Percentiles rank a stretch among this genome's conserved stretches.
Evolutionary conservation across 2,329 filamentous ascomycete species (phyloP).

Genomic region (Phoma sp.): DNA sequence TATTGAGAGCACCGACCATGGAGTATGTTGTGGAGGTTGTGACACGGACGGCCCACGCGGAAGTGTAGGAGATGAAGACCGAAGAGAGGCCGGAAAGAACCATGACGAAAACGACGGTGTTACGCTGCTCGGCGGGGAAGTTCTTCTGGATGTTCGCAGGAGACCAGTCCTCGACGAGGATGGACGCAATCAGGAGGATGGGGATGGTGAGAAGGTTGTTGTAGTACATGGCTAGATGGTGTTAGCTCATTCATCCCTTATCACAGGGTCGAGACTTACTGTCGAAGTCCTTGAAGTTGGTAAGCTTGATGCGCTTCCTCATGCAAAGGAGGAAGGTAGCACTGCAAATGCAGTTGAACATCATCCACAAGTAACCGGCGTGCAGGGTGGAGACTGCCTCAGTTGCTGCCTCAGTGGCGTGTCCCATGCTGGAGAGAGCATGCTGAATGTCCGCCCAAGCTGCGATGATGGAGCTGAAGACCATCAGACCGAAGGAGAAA

Average conservation of each 20-base stretch:
- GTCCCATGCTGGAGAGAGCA: conserved; percentile 71
- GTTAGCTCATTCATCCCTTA: conserved; percentile 28
- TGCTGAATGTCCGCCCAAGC: conserved; percentile 97
- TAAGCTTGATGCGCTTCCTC: conserved; percentile 99
- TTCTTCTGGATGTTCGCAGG: conserved; percentile 81
- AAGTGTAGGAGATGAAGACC: conserved; percentile 99
- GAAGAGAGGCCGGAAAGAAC: conserved; percentile 90
- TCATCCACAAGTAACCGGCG: conserved; percentile 96
- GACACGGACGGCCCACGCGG: conserved; percentile 97
- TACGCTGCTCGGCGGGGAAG: conserved; percentile 84
- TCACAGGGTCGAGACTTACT: conserved; percentile 66
- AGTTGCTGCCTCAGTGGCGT: conserved; percentile 65
- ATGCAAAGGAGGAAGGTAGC: conserved; percentile 89
- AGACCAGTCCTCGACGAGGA: conserved; percentile 93
- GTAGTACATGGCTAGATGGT: conserved; percentile 91
- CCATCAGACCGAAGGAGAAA: conserved; percentile 96
- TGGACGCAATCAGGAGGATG: conserved; percentile 80
- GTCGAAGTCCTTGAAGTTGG: conserved; percentile 99
- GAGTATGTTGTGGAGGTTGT: conserved; percentile 98
- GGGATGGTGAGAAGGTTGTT: conserved; percentile 98
- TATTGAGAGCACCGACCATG: conserved; percentile 98
- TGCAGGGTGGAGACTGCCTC: conserved; percentile 88
- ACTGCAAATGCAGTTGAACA: conserved; percentile 93
- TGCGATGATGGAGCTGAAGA: conserved; percentile 90
- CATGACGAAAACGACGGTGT: conserved; percentile 84